These are phyloP conservation scores for Sphagnurus paluster DNA, from an alignment of 1,284 basidiomycete species.

Conservation along the genomic window DNA sequence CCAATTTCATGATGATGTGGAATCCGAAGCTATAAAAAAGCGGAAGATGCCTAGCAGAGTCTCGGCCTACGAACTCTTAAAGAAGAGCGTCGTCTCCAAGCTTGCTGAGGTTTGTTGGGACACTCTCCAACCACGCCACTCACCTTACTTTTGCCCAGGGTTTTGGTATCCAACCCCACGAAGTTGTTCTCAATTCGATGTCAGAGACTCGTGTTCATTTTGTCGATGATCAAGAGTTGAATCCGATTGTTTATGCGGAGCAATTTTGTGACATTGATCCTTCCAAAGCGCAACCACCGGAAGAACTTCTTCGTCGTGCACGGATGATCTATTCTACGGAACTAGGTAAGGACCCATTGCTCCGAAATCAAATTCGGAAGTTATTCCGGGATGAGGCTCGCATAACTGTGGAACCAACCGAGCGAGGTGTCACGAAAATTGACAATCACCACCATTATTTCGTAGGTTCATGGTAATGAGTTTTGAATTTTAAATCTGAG, in stretches of 20 bases:
- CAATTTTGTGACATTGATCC: conserved; percentile 74
- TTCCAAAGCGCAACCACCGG: conserved; percentile 51
- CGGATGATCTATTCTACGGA: conserved; percentile 89
- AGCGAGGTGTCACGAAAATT: conserved; percentile 88
- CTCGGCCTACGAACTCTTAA: conserved; percentile 84
- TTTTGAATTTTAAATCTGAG: not conserved
- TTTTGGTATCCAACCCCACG: conserved; percentile 77
- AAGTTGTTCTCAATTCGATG: conserved; percentile 81
- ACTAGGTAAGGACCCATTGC: conserved; percentile 89
- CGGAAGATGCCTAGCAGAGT: conserved; percentile 86
- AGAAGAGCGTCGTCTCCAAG: conserved; percentile 75
- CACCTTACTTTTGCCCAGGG: conserved; percentile 43
- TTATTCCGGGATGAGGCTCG: conserved; percentile 77
- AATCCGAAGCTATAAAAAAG: conserved; percentile 52
- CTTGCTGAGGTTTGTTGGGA: conserved; percentile 65
- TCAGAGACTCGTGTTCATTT: conserved; percentile 60
- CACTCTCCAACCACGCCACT: not conserved
- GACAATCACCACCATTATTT: conserved; percentile 89
- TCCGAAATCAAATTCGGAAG: conserved; percentile 80
- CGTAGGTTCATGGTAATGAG: conserved; percentile 48
- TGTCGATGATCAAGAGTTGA: conserved; percentile 77
- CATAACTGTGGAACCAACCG: conserved; percentile 88
- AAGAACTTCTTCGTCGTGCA: conserved; percentile 72
- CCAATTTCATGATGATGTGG: conserved; percentile 70
- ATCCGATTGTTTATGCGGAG: conserved; percentile 73